Conservation (phyloP, 495 filamentous ascomycete species). For the Hypomontagnella submonticulosa region DNA sequence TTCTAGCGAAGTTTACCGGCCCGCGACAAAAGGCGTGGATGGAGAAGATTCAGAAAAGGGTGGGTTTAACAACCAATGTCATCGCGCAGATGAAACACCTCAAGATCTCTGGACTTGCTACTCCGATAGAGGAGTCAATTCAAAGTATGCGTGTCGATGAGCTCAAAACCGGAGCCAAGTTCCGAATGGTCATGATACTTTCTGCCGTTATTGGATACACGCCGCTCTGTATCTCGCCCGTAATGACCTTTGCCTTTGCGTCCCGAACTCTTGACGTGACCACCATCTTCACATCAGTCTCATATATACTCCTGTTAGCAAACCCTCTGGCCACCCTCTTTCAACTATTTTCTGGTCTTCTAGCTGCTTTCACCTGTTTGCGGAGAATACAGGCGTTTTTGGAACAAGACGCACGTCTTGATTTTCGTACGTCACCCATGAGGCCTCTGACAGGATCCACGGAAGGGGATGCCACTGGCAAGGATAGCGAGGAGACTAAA, state of each 20-base stretch:
- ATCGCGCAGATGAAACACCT: slow-evolving; percentile 61
- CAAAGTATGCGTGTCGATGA: slow-evolving; percentile 57
- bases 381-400: slow-evolving; percentile 56
- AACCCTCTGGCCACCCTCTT: slow-evolving; percentile 66
- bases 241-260: slow-evolving; percentile 56
- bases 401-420: slow-evolving; percentile 46
- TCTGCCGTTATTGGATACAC: slow-evolving; percentile 58
- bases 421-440: slow-evolving; percentile 14
- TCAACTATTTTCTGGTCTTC: slow-evolving; percentile 63
- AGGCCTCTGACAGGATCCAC: neutral
- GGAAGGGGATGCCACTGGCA: neutral
- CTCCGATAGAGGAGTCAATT: slow-evolving; percentile 48
- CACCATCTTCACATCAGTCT: slow-evolving; percentile 67
- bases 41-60: slow-evolving; percentile 55
- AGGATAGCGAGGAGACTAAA: neutral
- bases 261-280: slow-evolving; percentile 59
- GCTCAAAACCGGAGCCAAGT: slow-evolving; percentile 50
- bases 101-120: slow-evolving; percentile 57
- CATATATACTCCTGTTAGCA: slow-evolving; percentile 68
- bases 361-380: slow-evolving; percentile 56
- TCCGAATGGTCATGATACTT: slow-evolving; percentile 54
- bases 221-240: slow-evolving; percentile 59
- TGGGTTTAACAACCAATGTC: slow-evolving; percentile 53
- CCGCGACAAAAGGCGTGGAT: slow-evolving; percentile 59
- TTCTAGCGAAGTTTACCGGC: slow-evolving; percentile 41